Evolutionary conservation across 805 yeast genomes (phyloP).

Genomic region (Kuraishia hungarica): DNA sequence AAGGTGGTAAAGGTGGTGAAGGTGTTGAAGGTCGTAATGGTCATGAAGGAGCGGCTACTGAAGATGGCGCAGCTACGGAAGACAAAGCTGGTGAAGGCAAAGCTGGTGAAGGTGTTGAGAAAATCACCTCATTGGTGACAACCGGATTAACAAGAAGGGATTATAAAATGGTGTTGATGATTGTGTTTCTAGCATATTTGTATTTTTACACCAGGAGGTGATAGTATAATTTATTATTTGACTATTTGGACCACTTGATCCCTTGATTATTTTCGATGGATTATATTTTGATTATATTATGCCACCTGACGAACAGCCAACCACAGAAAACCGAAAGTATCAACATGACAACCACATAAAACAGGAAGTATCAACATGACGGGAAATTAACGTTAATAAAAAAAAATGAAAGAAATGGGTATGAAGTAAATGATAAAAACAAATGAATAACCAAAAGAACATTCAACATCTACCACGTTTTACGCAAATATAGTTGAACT

Average conservation of each 20-base stretch:
- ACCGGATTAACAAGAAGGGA: neutral
- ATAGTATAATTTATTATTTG: no score
- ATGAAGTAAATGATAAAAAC: no score
- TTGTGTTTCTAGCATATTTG: neutral
- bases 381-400: neutral
- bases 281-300: neutral
- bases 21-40: neutral
- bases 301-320: neutral
- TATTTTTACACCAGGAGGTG: neutral
- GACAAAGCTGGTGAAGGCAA: no score
- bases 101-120: no score
- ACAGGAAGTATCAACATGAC: neutral
- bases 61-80: no score
- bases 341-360: neutral
- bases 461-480: neutral
- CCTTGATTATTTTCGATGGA: no score
- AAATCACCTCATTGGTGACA: no score
- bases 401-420: neutral
- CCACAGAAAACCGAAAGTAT: neutral
- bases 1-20: neutral
- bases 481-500: constrained; percentile 23
- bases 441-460: neutral
- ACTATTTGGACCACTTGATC: no score
- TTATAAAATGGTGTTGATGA: neutral
- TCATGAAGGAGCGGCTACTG: no score